phyloP scores from a whole-genome alignment of 2,329 filamentous ascomycete species.

The Periconia digitata region DNA sequence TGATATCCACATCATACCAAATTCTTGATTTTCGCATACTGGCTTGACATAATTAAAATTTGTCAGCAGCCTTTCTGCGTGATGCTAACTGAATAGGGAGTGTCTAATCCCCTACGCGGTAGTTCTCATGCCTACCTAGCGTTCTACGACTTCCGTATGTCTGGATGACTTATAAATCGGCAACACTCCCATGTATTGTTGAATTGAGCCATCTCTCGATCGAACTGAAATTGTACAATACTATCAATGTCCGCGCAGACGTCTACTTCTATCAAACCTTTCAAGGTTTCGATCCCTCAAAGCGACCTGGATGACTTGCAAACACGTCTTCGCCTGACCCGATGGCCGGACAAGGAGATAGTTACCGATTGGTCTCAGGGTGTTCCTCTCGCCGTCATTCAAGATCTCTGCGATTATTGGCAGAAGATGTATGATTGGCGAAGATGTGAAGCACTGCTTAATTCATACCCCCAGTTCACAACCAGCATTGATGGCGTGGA shows the following conservation, averaged over 20 bases:
- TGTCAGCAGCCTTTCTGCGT: background rate
- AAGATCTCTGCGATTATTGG: slow-evolving; percentile 60
- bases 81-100: no score
- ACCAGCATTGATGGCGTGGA: slow-evolving; percentile 59
- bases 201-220: background rate
- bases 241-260: slow-evolving; percentile 1
- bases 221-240: background rate
- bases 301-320: slow-evolving; percentile 19
- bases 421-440: slow-evolving; percentile 60
- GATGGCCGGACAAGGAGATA: slow-evolving; percentile 17
- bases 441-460: slow-evolving; percentile 57
- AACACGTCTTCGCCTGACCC: slow-evolving; percentile 19
- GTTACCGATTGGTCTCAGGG: slow-evolving; percentile 55
- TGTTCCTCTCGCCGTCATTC: slow-evolving; percentile 59
- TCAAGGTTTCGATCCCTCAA: slow-evolving; percentile 15
- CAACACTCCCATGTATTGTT: background rate
- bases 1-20: no score
- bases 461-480: slow-evolving; percentile 60
- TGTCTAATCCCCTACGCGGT: no score
- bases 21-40: no score
- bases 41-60: background rate
- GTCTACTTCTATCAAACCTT: slow-evolving; percentile 13
- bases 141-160: no score
- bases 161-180: background rate
- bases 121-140: no score